Percentiles rank a stretch among this genome's conserved stretches.
phyloP scores from a whole-genome alignment of 495 filamentous ascomycete species.

The Filosporella fistucella region DNA sequence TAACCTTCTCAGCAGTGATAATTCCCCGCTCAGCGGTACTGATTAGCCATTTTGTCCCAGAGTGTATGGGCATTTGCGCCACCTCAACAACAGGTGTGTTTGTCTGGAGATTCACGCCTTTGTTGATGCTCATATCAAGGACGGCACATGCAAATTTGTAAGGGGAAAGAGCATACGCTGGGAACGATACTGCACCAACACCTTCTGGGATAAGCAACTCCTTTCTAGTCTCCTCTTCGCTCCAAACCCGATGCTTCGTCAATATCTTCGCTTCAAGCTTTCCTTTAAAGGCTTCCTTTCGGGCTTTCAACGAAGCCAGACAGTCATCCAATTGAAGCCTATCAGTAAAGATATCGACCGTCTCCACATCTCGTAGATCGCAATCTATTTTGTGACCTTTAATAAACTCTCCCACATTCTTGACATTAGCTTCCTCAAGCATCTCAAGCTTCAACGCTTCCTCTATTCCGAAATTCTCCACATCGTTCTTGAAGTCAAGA shows the following conservation, averaged over 20 bases:
- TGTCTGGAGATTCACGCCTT: conserved; percentile 27
- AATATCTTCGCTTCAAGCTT: conserved; percentile 26
- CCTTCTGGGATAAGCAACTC: conserved; percentile 35
- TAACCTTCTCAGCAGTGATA: conserved; percentile 34
- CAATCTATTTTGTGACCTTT: conserved; percentile 43
- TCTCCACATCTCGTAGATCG: conserved; percentile 42
- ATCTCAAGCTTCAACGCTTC: conserved; percentile 48
- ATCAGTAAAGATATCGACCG: conserved; percentile 53
- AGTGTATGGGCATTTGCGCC: conserved; percentile 15
- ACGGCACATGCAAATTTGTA: conserved; percentile 26
- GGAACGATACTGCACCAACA: conserved; percentile 50
- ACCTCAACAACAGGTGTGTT: conserved; percentile 29
- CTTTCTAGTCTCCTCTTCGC: conserved; percentile 35
- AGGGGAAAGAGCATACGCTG: conserved; percentile 52
- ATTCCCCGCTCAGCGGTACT: conserved; percentile 27
- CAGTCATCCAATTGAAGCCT: conserved; percentile 35
- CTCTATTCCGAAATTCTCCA: conserved; percentile 29
- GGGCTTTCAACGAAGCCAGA: conserved; percentile 32
- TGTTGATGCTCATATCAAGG: conserved; percentile 2
- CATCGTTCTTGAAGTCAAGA: conserved; percentile 36
- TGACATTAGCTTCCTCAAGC: conserved; percentile 50
- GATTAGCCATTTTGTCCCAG: neutral
- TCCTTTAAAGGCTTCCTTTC: conserved; percentile 37
- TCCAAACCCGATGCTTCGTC: conserved; percentile 39
- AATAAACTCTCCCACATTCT: conserved; percentile 46